Conservation (phyloP, 345 rosid genomes). For the Balakata baccata region DNA sequence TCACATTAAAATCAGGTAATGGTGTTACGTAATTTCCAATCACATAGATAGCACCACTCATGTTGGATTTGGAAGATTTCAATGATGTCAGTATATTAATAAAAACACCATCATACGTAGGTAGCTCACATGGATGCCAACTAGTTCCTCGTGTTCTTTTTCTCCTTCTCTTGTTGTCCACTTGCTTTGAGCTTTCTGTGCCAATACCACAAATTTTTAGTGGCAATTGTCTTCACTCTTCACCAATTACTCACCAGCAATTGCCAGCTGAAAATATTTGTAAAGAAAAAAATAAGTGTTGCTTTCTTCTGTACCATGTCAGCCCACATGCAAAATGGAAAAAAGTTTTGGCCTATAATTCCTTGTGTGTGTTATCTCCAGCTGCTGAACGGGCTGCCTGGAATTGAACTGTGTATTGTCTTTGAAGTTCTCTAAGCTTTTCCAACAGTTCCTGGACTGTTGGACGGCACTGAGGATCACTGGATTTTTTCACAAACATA, state of each 20-base stretch:
- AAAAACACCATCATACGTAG: constrained; percentile 14
- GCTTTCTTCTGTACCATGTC: neutral
- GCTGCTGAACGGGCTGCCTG: constrained; percentile 63
- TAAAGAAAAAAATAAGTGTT: neutral
- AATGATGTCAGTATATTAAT: constrained; percentile 14
- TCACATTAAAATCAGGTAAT: neutral
- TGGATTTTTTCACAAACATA: constrained; percentile 22
- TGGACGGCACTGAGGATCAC: constrained; percentile 74
- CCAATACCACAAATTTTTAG: constrained; percentile 8
- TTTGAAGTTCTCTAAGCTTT: constrained; percentile 73
- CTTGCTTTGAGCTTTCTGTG: neutral
- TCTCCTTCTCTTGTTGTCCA: neutral
- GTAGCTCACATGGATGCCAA: constrained; percentile 23
- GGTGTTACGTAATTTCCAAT: constrained; percentile 9
- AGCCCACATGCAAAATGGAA: neutral
- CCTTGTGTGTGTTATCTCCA: constrained; percentile 47
- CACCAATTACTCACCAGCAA: constrained; percentile 3
- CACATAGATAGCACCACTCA: constrained; percentile 18
- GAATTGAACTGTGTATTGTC: constrained; percentile 51
- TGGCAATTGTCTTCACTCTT: constrained; percentile 2
- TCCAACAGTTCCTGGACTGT: constrained; percentile 85
- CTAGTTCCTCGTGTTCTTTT: constrained; percentile 7
- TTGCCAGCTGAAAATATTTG: neutral
- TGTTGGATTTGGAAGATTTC: constrained; percentile 10
- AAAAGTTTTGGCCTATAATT: constrained; percentile 22